Base-by-base conservation (phyloP, 805 yeast species). In the Starmerella floricola region DNA sequence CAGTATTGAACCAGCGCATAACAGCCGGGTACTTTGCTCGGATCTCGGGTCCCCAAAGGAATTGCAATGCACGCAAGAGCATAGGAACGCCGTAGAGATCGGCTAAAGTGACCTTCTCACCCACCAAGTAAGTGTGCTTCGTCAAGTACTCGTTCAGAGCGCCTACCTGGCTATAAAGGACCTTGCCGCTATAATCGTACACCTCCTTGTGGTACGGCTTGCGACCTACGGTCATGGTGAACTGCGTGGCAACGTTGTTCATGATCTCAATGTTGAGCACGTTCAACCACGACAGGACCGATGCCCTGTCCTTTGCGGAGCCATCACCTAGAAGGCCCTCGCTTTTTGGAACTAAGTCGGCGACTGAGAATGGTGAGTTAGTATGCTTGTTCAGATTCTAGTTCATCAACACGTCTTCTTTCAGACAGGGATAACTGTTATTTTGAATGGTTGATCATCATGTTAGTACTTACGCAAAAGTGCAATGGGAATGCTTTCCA, bases 141-240 rank as follows among this genome's bases (percentile, higher is more conserved):
- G 67, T 60, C 55, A 77, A 69, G 67, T 76, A 72, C 31, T 61
- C 60, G 37, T 58, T 55, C 24, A 58, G 34, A 40, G 72, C 50
- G 5, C 28, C 32, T 10, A 46, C 24, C 19, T 20, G 19, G 12
- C 35, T 31, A 26, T 59, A 55, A 48, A 67, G 60, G 42, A 66
- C 59, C 36, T 55, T 56, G 34, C 66, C 70, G 34, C 65, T 65
- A 30, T 65, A 68, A 45, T 78, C 81, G 46, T 72, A 73, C 43
- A 19, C 46, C 65, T 77, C 79, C 74, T 81, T 80, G 79, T 81
- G 78, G 78, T 74, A 84, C 51, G 93, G 87, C 41, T 50, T 60
- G 40, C 58, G 63, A 56, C 95, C 95, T 36, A 63, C 56, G 42
- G 80, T 58, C 53, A 85, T 80, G 46, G 61, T 59, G 64, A 83